A percentile compares a stretch with the other conserved stretches of the same genome.
Evolutionary conservation across 208 protist species (phyloP).

Genomic region (Leishmania martiniquensis): DNA sequence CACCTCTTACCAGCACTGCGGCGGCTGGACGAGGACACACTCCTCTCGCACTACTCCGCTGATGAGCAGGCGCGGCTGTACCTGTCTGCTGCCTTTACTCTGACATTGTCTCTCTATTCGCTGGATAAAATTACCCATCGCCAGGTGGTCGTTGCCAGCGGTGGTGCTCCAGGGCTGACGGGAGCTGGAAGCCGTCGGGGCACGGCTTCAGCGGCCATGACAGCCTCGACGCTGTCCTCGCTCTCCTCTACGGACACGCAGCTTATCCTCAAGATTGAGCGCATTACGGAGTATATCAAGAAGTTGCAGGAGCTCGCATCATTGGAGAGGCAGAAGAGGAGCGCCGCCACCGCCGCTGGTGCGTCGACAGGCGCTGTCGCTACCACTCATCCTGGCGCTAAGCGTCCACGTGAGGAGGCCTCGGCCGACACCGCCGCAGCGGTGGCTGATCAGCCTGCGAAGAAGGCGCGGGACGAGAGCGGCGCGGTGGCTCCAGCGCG

Average conservation of each 20-base stretch:
- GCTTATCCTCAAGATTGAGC: conserved; percentile 85
- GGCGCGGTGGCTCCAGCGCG: neutral
- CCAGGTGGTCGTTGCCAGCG: neutral
- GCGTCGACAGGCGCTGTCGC: neutral
- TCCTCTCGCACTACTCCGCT: conserved; percentile 68
- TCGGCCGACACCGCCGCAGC: neutral
- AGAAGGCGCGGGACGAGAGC: conserved; percentile 3
- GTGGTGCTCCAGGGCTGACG: neutral
- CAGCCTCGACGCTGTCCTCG: neutral
- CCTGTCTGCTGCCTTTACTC: conserved; percentile 70
- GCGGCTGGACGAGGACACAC: conserved; percentile 66
- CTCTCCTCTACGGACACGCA: conserved; percentile 46
- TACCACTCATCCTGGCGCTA: neutral
- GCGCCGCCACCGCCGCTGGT: conserved; percentile 1
- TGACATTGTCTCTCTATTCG: conserved; percentile 68
- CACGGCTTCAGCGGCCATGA: neutral
- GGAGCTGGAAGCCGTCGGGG: conserved; percentile 7
- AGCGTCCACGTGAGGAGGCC: conserved; percentile 4
- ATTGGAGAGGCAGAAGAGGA: conserved; percentile 33
- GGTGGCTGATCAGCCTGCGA: neutral
- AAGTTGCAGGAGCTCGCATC: conserved; percentile 85
- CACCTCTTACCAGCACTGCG: conserved; percentile 56
- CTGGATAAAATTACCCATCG: conserved; percentile 65
- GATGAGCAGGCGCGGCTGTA: conserved; percentile 85
- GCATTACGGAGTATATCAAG: conserved; percentile 85